Base-by-base conservation (phyloP, 2,329 filamentous ascomycete genomes). In the Arachnopeziza araneosa region DNA sequence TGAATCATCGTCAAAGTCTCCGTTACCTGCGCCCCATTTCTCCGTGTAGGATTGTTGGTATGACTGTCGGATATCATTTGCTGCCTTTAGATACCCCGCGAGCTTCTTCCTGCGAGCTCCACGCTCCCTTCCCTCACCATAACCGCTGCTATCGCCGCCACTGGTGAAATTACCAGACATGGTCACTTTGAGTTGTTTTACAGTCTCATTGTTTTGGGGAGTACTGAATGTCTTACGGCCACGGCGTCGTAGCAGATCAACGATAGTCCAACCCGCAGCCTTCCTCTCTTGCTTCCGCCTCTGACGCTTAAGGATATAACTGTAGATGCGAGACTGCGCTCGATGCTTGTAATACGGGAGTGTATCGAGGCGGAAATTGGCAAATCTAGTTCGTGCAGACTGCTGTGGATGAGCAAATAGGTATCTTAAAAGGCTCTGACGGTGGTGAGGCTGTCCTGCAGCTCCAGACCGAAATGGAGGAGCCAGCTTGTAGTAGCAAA, bases 61-160 rank as follows among this genome's bases (percentile, higher is more conserved):
- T 49, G 81, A 80, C 73, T 90, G 87, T 48, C 87, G 79, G 59
- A 90, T 71, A 71, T 90, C 87, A 69, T 90, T 90, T 12, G 87
- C 88, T 55, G 87, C 86, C 70, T 84, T 87, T 58, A 90, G 71
- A 70, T 89, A 89, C 14, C 84, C 86, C 36, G 89, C 90, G 51
- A 97, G 77, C 78, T 88, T 96, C 74, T 83, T 88, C 67, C 93
- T 82, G 65, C 91, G 80, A n/a, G 85, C 82, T 0, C 92, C 91
- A 44, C 83, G 81, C 75, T 92, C 83, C 48, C 60, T 53, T 6
- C 54, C 63, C 52, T 69, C 68, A 64, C 78, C 66, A 75, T 71
- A 56, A 14, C 12, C 12, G 17, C 36, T 19, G 17, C 36, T 12
- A 44, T 44, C 36, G 73, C 62, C 67, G 53, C 61, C 66, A 36